Evolutionary conservation across 352 stramenopile species (phyloP).

Genomic region (Globisporangium iwayamae): DNA sequence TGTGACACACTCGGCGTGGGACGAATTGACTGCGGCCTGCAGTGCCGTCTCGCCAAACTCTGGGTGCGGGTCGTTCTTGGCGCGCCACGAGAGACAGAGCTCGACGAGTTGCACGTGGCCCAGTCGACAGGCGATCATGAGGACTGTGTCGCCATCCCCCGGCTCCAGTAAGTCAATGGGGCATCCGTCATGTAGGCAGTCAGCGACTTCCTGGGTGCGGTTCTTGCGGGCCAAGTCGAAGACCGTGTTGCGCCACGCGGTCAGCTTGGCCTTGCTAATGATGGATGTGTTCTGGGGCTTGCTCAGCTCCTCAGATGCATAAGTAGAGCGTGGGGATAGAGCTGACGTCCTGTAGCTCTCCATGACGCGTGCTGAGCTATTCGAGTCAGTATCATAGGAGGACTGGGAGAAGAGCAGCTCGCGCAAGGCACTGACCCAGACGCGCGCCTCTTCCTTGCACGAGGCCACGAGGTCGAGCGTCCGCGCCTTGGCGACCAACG

Average conservation of each 20-base stretch:
- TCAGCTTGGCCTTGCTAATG: slow-evolving; percentile 38
- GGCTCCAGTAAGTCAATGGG: slow-evolving; percentile 76
- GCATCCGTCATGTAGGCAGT: slow-evolving; percentile 58
- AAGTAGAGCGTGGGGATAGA: slow-evolving; percentile 21
- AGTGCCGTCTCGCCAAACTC: slow-evolving; percentile 83
- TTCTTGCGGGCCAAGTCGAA: slow-evolving; percentile 54
- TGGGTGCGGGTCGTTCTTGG: slow-evolving; percentile 84
- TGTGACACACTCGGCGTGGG: slow-evolving; percentile 51
- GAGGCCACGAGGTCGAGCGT: slow-evolving; percentile 72
- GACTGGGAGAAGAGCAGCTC: slow-evolving; percentile 30
- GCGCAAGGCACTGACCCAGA: slow-evolving; percentile 55
- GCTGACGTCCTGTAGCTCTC: slow-evolving; percentile 44
- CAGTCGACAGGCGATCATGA: slow-evolving; percentile 72
- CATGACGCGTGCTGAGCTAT: slow-evolving; percentile 37
- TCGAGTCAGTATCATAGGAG: background rate
- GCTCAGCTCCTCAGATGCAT: background rate
- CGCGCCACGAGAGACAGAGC: slow-evolving; percentile 64
- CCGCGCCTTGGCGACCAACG: slow-evolving; percentile 49
- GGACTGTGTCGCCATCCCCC: slow-evolving; percentile 66
- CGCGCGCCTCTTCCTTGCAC: slow-evolving; percentile 71
- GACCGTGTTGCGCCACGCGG: slow-evolving; percentile 50
- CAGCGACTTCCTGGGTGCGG: slow-evolving; percentile 35
- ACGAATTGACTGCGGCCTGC: slow-evolving; percentile 67
- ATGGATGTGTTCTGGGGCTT: slow-evolving; percentile 1
- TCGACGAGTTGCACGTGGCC: slow-evolving; percentile 65